Evolutionary conservation across 2,329 filamentous ascomycete genomes (phyloP).

Genomic region (Penicillium sp.): DNA sequence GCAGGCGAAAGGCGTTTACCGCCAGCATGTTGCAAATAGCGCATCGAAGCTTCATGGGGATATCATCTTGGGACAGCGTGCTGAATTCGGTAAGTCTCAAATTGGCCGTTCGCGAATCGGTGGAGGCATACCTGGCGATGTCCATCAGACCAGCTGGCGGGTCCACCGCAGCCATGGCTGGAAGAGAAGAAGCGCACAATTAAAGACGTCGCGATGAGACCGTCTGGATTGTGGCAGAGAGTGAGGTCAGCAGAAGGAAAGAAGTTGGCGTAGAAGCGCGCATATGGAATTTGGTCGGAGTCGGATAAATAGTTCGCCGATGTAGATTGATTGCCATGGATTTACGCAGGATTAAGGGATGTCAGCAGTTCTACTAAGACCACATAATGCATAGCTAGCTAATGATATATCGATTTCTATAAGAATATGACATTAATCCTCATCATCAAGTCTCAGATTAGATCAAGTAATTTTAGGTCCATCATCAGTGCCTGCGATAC

Average conservation of each 20-base stretch:
- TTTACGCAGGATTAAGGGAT: not conserved
- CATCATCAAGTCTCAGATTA: constrained; percentile 53
- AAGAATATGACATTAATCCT: not conserved
- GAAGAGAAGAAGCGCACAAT: constrained; percentile 3
- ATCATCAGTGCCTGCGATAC: constrained; percentile 42
- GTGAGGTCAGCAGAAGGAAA: not conserved
- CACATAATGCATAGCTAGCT: not conserved
- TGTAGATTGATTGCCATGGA: not conserved
- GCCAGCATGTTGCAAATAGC: constrained; percentile 89
- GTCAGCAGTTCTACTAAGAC: not conserved
- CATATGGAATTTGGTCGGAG: constrained; percentile 19
- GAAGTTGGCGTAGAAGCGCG: not conserved
- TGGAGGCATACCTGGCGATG: constrained; percentile 40
- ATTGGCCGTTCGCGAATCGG: not conserved
- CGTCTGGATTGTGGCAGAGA: not conserved
- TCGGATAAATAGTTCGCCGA: constrained; percentile 18
- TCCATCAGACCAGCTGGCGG: constrained; percentile 44
- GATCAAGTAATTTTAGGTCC: constrained; percentile 59
- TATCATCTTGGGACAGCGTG: constrained; percentile 75
- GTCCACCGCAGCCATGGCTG: constrained; percentile 41
- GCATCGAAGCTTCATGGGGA: constrained; percentile 95
- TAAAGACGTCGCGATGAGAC: not conserved
- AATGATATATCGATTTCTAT: not conserved
- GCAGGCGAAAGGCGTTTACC: constrained; percentile 84
- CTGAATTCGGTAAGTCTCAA: constrained; percentile 45